Evolutionary conservation across 257 asterid species (phyloP).

Genomic region (Plectranthus barbatus): DNA sequence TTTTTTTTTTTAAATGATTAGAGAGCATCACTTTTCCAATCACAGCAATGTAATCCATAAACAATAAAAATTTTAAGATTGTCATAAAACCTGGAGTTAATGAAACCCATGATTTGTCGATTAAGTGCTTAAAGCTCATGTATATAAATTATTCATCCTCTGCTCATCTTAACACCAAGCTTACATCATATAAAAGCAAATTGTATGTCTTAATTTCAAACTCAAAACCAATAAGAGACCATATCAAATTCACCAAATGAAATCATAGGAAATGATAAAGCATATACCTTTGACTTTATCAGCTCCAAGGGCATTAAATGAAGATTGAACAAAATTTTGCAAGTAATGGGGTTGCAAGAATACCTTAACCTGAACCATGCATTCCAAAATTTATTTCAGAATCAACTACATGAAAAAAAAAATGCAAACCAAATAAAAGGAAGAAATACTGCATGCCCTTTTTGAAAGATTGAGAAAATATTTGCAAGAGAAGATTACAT

Average conservation of each 20-base stretch:
- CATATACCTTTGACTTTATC: conserved; percentile 66
- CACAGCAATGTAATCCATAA: background rate
- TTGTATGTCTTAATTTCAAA: background rate
- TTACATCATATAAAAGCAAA: background rate
- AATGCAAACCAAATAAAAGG: background rate
- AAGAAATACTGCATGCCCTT: background rate
- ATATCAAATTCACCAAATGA: background rate
- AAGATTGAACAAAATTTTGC: conserved; percentile 81
- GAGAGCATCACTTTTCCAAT: background rate
- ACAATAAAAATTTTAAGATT: background rate
- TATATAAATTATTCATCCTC: background rate
- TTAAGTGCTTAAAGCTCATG: background rate
- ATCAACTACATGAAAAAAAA: background rate
- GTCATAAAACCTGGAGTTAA: background rate
- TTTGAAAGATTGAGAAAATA: no score
- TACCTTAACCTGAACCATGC: conserved; percentile 75
- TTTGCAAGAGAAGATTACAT: no score
- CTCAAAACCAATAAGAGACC: background rate
- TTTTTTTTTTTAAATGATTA: background rate
- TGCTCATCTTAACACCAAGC: background rate
- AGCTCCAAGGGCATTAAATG: conserved; percentile 85
- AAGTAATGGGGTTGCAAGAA: conserved; percentile 81
- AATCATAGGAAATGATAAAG: conserved; percentile 1
- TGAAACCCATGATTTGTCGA: background rate
- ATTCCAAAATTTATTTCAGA: conserved; percentile 19